A percentile compares a stretch with the other conserved stretches of the same genome.
phyloP scores from a whole-genome alignment of 2,329 filamentous ascomycete genomes.

The Zarea fungicola region DNA sequence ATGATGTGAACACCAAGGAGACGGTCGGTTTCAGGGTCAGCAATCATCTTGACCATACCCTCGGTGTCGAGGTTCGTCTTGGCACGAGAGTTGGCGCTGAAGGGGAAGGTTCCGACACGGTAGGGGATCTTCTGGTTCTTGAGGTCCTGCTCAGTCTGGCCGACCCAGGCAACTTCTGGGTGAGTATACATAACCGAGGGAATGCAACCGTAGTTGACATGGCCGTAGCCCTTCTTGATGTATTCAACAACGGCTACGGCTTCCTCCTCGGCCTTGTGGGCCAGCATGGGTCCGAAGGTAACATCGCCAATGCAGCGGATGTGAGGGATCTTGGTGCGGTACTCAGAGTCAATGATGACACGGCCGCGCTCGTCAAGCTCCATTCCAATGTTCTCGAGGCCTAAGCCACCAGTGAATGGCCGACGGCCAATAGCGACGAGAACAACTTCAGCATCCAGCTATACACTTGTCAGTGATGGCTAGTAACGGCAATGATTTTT shows the following conservation, averaged over 20 bases:
- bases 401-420: slow-evolving; percentile 87
- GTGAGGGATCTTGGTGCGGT: slow-evolving; percentile 95
- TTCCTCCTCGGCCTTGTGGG: slow-evolving; percentile 99
- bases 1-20: slow-evolving; percentile 96
- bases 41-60: slow-evolving; percentile 93
- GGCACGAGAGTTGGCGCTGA: slow-evolving; percentile 94
- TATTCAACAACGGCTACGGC: slow-evolving; percentile 91
- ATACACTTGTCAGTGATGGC: slow-evolving; percentile 18
- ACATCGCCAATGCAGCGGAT: slow-evolving; percentile 95
- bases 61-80: slow-evolving; percentile 98
- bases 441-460: slow-evolving; percentile 92
- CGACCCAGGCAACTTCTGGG: slow-evolving; percentile 97
- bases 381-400: slow-evolving; percentile 88
- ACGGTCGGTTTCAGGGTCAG: slow-evolving; percentile 93
- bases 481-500: not conserved
- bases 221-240: slow-evolving; percentile 95
- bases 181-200: slow-evolving; percentile 99
- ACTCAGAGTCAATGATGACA: slow-evolving; percentile 96
- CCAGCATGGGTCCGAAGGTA: slow-evolving; percentile 98
- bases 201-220: slow-evolving; percentile 98
- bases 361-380: slow-evolving; percentile 91
- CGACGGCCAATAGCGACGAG: slow-evolving; percentile 94
- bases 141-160: slow-evolving; percentile 93
- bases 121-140: slow-evolving; percentile 88
- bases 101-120: slow-evolving; percentile 90